phyloP scores from a whole-genome alignment of 2,329 filamentous ascomycete species.

The Thelonectria olida region DNA sequence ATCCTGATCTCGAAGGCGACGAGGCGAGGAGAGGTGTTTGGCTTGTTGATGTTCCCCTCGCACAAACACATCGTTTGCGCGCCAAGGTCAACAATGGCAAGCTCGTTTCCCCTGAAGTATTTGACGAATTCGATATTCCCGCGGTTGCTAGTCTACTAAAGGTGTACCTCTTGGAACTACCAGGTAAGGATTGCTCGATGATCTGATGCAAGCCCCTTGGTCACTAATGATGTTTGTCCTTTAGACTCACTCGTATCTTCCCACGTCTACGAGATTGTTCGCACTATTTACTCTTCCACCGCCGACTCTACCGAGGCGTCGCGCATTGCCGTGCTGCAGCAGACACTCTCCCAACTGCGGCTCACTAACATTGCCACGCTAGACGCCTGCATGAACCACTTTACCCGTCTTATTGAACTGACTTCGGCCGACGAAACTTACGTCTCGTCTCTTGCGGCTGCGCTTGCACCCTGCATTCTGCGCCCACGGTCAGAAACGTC shows the following conservation, averaged over 20 bases:
- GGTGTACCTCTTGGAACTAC: slow-evolving; percentile 92
- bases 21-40: slow-evolving; percentile 92
- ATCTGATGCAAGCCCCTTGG: not conserved
- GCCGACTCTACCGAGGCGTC: slow-evolving; percentile 80
- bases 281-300: slow-evolving; percentile 92
- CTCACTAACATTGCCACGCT: slow-evolving; percentile 99
- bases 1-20: slow-evolving; percentile 96
- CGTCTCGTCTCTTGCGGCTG: slow-evolving; percentile 75
- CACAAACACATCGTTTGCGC: slow-evolving; percentile 85
- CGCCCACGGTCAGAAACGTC: slow-evolving; percentile 88
- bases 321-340: slow-evolving; percentile 90
- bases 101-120: slow-evolving; percentile 75
- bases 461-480: slow-evolving; percentile 85
- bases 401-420: slow-evolving; percentile 93
- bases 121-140: slow-evolving; percentile 91
- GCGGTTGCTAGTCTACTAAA: slow-evolving; percentile 93
- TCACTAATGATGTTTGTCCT: slow-evolving; percentile 34
- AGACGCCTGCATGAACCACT: slow-evolving; percentile 97
- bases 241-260: slow-evolving; percentile 96
- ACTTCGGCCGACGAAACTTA: slow-evolving; percentile 95
- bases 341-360: slow-evolving; percentile 91
- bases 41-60: slow-evolving; percentile 90
- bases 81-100: slow-evolving; percentile 88
- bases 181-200: slow-evolving; percentile 67
- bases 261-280: slow-evolving; percentile 98